Evolutionary conservation across 345 rosid genomes (phyloP).

Genomic region (Aquilaria malaccensis): DNA sequence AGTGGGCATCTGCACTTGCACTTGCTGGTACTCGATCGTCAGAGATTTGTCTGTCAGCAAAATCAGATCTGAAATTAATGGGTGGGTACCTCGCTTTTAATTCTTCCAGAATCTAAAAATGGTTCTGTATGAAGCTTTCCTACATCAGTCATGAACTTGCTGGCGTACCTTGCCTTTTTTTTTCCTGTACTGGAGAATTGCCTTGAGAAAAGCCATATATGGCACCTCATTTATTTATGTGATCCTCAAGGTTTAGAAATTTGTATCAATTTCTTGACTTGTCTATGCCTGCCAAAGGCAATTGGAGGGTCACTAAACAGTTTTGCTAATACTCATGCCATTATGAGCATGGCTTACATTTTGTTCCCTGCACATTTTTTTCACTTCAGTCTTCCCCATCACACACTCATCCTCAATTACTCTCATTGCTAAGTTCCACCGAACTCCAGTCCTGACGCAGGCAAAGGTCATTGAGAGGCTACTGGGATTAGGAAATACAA

Average conservation of each 20-base stretch:
- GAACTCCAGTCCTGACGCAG: constrained; percentile 49
- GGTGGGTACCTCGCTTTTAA: constrained; percentile 32
- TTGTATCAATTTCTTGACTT: too few relatives aligned
- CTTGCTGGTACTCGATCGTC: constrained; percentile 30
- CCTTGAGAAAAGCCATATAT: too few relatives aligned
- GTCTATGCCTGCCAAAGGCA: too few relatives aligned
- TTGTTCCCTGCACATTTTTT: too few relatives aligned
- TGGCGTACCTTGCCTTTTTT: background rate
- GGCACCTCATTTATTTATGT: too few relatives aligned
- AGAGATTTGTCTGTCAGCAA: constrained; percentile 33
- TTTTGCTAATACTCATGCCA: too few relatives aligned
- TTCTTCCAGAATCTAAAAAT: background rate
- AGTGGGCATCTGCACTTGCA: constrained; percentile 66
- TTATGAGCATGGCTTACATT: too few relatives aligned
- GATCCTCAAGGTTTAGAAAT: too few relatives aligned
- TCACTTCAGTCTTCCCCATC: too few relatives aligned
- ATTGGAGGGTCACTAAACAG: too few relatives aligned
- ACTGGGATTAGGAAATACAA: constrained; percentile 34
- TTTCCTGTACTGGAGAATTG: background rate
- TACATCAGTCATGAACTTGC: background rate
- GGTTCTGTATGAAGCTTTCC: background rate
- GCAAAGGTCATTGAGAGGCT: constrained; percentile 56
- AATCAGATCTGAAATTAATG: constrained; percentile 55
- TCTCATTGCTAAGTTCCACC: too few relatives aligned
- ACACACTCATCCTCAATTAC: too few relatives aligned